phyloP scores from a whole-genome alignment of 345 rosid genomes.

The Pugionium dolabratum region DNA sequence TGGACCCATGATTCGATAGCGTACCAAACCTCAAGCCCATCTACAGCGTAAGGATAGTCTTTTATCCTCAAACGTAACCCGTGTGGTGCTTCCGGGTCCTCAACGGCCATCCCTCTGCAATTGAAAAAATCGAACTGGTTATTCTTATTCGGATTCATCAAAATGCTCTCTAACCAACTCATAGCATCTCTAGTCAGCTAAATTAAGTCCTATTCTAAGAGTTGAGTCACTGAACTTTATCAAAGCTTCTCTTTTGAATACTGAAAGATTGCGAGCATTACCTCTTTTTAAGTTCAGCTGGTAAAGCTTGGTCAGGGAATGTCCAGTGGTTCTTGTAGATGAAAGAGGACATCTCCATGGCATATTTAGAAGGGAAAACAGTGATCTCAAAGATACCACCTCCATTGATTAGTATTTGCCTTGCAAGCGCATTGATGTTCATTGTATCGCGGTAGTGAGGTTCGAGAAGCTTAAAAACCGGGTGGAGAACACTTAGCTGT shows the following conservation, averaged over 20 bases:
- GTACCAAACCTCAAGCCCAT: constrained; percentile 75
- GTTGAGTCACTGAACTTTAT: not conserved
- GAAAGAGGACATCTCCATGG: constrained; percentile 64
- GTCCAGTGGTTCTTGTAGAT: constrained; percentile 57
- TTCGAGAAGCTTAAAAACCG: constrained; percentile 69
- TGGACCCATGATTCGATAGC: constrained; percentile 68
- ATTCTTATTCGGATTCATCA: not conserved
- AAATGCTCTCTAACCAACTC: not conserved
- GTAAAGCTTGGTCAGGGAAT: constrained; percentile 69
- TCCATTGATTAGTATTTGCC: constrained; percentile 60
- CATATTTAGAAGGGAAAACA: constrained; percentile 59
- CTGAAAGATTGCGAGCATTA: constrained; percentile 32
- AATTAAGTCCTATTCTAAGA: not conserved
- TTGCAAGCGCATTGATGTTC: constrained; percentile 67
- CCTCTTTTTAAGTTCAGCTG: constrained; percentile 75
- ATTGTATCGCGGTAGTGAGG: constrained; percentile 88
- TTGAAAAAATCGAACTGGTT: not conserved
- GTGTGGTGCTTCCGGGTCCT: constrained; percentile 55
- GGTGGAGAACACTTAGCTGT: constrained; percentile 79
- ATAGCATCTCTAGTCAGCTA: not conserved
- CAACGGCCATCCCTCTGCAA: constrained; percentile 69
- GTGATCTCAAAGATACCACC: constrained; percentile 65
- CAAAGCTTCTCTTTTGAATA: not conserved
- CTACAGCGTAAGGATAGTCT: constrained; percentile 79
- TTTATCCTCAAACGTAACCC: constrained; percentile 58